Evolutionary conservation across 768 basidiomycete species (phyloP).

Genomic region (Phaeolepiota aurea): DNA sequence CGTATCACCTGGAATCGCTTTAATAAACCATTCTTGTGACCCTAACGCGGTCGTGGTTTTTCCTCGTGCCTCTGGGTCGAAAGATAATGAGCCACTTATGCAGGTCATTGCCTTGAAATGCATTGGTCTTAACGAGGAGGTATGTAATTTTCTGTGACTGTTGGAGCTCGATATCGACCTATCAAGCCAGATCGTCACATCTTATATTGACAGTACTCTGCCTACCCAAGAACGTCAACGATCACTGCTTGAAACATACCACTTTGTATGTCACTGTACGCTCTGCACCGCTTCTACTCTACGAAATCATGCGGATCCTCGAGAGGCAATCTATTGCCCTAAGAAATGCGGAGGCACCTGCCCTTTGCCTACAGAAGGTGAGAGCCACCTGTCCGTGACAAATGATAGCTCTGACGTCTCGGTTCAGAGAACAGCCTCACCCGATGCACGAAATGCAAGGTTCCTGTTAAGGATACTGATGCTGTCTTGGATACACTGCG

Average conservation of each 20-base stretch:
- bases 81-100: constrained; percentile 50
- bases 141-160: constrained; percentile 15
- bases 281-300: constrained; percentile 33
- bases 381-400: constrained; percentile 3
- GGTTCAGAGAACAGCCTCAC: constrained; percentile 35
- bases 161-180: constrained; percentile 1
- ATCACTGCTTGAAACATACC: constrained; percentile 63
- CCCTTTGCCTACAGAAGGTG: constrained; percentile 54
- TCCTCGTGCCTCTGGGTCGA: constrained; percentile 40
- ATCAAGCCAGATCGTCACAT: constrained; percentile 54
- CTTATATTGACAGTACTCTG: constrained; percentile 82
- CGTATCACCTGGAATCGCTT: constrained; percentile 71
- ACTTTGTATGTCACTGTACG: constrained; percentile 65
- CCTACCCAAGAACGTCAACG: constrained; percentile 46
- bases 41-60: constrained; percentile 93
- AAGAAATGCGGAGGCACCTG: constrained; percentile 61
- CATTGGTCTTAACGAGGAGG: constrained; percentile 66
- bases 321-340: constrained; percentile 65
- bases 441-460: constrained; percentile 48
- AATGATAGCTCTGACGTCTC: not conserved
- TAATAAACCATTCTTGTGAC: constrained; percentile 84
- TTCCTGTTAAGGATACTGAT: constrained; percentile 37
- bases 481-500: constrained; percentile 55
- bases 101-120: constrained; percentile 64
- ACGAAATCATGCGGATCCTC: constrained; percentile 38